Conservation (phyloP, 78 protist genomes). For the Ministeria vibrans region DNA sequence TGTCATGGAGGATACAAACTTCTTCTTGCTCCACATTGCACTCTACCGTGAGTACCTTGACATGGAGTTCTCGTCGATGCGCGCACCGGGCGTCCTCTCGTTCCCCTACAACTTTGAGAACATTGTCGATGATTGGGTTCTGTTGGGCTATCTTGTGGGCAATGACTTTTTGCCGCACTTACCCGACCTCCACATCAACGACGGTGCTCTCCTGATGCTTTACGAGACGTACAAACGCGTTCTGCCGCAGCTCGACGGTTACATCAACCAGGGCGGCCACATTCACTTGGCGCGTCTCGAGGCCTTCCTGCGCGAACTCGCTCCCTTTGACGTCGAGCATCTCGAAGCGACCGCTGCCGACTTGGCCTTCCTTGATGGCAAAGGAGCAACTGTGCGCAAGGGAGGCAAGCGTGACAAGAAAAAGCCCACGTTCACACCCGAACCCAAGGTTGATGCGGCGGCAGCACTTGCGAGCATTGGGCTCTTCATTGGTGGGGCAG, state of each 20-base stretch:
- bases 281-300: not conserved
- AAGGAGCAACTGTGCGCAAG: no score
- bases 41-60: slow-evolving; percentile 57
- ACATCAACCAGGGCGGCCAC: not conserved
- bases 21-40: slow-evolving; percentile 33
- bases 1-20: no score
- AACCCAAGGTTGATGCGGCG: not conserved
- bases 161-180: slow-evolving; percentile 91
- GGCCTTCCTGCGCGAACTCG: not conserved
- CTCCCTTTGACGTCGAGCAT: not conserved
- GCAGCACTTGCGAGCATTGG: not conserved
- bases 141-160: slow-evolving; percentile 81
- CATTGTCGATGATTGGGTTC: slow-evolving; percentile 68
- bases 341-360: not conserved
- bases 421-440: not conserved
- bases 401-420: no score
- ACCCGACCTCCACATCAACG: slow-evolving; percentile 63
- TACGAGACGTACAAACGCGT: slow-evolving; percentile 8
- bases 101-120: slow-evolving; percentile 30
- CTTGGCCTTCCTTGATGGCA: no score
- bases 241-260: not conserved
- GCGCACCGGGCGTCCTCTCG: not conserved
- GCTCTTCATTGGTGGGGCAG: no score
- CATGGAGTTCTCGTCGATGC: slow-evolving; percentile 29
- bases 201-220: slow-evolving; percentile 25